Conservation (phyloP, 306 rosid genomes). For the Pyrus bretschneideri region DNA sequence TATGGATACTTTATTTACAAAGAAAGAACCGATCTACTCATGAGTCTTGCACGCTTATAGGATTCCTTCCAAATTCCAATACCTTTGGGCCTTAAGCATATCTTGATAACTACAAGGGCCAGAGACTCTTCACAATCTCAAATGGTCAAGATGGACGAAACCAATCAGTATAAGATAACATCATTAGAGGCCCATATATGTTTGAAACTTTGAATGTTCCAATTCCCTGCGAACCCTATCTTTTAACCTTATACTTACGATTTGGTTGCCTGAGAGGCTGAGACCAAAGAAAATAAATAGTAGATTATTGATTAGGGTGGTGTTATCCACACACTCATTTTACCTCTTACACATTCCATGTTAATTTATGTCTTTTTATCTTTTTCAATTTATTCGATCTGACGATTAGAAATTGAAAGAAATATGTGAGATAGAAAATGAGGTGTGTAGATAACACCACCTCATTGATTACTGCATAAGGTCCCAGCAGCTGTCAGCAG, state of each 20-base stretch:
- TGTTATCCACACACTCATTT: too few species aligned
- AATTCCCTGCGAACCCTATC: not conserved
- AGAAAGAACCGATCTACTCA: not conserved
- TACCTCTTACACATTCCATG: too few species aligned
- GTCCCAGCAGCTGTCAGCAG: not conserved
- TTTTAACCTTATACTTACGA: not conserved
- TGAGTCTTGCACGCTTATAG: not conserved
- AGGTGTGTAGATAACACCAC: too few species aligned
- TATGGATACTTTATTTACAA: too few species aligned
- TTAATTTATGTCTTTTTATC: too few species aligned
- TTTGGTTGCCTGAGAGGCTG: not conserved
- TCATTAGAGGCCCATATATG: not conserved
- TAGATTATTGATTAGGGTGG: not conserved
- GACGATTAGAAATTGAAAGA: too few species aligned
- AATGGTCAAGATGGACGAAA: not conserved
- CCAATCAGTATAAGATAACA: not conserved
- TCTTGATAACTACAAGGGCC: not conserved
- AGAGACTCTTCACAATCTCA: not conserved
- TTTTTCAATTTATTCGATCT: too few species aligned
- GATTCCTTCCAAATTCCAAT: not conserved
- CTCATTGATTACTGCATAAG: not conserved
- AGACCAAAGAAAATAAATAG: not conserved
- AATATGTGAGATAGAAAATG: too few species aligned
- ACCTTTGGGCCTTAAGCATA: not conserved
- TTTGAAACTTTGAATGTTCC: not conserved